phyloP scores from a whole-genome alignment of 179 eudicot genomes.

The Drosera spatulata region DNA sequence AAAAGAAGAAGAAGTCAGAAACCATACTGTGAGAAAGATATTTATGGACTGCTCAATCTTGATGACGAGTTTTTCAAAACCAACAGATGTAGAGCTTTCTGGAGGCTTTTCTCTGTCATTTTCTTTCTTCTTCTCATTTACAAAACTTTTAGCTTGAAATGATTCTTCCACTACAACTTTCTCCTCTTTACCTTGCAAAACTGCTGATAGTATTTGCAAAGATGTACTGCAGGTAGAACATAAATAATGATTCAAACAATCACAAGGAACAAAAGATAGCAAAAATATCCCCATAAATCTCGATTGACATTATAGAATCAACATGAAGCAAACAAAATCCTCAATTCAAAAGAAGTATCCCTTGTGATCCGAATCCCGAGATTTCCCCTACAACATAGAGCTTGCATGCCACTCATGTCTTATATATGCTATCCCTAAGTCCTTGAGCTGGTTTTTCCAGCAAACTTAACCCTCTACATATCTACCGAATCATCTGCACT shows the following conservation, averaged over 20 bases:
- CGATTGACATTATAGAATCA: neutral
- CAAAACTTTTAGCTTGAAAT: conserved; percentile 32
- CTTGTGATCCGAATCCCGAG: no score
- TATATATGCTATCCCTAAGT: no score
- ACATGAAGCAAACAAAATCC: no score
- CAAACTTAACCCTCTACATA: no score
- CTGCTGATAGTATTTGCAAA: conserved; percentile 45
- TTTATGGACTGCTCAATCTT: conserved; percentile 81
- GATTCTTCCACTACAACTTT: conserved; percentile 63
- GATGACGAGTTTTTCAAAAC: conserved; percentile 49
- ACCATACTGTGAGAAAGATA: conserved; percentile 64
- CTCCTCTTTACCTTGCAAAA: conserved; percentile 71
- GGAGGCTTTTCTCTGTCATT: conserved; percentile 15
- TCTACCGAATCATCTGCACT: no score
- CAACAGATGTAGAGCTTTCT: conserved; percentile 23
- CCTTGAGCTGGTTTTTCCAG: no score
- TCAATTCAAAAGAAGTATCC: no score
- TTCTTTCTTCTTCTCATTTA: conserved; percentile 21
- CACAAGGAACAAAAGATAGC: neutral
- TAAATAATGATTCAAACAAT: neutral
- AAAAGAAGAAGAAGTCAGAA: neutral
- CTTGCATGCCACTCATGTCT: no score
- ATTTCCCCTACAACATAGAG: no score
- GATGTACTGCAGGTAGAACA: conserved; percentile 21
- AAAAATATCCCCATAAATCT: no score